Conservation (phyloP, 805 yeast genomes). For the Wickerhamiella spandovensis region DNA sequence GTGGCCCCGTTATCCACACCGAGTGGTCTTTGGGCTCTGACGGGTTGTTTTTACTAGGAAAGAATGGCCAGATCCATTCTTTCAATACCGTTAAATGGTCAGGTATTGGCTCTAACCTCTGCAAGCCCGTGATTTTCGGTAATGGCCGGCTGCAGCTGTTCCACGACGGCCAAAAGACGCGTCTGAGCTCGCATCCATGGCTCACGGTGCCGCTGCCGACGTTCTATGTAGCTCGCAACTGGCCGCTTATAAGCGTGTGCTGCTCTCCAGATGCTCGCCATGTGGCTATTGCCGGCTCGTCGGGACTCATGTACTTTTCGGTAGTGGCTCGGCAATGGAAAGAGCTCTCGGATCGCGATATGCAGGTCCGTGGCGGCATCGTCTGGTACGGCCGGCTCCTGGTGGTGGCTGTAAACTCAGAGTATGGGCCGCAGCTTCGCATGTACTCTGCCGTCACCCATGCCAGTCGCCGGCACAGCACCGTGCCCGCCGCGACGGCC, state of each 20-base stretch:
- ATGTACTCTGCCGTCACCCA: conserved; percentile 25
- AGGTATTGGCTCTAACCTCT: conserved; percentile 19
- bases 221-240: conserved; percentile 31
- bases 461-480: background rate
- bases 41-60: conserved; percentile 24
- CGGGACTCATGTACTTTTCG: conserved; percentile 34
- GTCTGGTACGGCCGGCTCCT: conserved; percentile 27
- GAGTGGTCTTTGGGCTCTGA: conserved; percentile 28
- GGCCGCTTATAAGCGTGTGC: conserved; percentile 31
- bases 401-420: conserved; percentile 24
- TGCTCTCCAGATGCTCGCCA: conserved; percentile 35
- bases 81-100: conserved; percentile 22
- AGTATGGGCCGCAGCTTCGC: conserved; percentile 20
- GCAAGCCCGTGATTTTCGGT: conserved; percentile 32
- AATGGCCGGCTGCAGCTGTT: conserved; percentile 32
- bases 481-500: background rate
- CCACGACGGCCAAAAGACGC: conserved; percentile 35
- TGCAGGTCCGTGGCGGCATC: conserved; percentile 27
- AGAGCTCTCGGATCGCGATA: conserved; percentile 26
- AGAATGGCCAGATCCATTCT: conserved; percentile 10
- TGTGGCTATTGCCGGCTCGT: conserved; percentile 37
- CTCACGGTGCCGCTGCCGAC: conserved; percentile 34
- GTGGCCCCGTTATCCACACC: conserved; percentile 24
- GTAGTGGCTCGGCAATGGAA: conserved; percentile 35
- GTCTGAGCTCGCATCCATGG: conserved; percentile 33